Evolutionary conservation across 1,139 yeast genomes (phyloP).

Genomic region (Suhomyces choctaworum): DNA sequence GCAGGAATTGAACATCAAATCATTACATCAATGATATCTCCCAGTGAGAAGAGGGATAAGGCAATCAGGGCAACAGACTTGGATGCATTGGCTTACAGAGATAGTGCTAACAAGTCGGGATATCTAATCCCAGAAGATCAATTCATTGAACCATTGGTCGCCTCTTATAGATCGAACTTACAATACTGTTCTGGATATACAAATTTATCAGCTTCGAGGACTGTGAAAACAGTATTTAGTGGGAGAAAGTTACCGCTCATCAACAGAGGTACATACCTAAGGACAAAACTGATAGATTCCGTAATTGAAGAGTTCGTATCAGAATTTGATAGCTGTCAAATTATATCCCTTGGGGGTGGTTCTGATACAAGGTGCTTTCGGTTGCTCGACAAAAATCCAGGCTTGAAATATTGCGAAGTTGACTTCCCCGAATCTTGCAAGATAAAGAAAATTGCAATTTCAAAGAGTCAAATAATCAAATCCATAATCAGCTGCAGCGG

Average conservation of each 20-base stretch:
- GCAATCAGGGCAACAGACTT: conserved; percentile 72
- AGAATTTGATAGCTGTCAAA: conserved; percentile 46
- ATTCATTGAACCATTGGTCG: conserved; percentile 44
- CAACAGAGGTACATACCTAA: conserved; percentile 75
- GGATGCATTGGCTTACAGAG: conserved; percentile 80
- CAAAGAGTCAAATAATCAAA: conserved; percentile 26
- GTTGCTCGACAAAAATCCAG: conserved; percentile 30
- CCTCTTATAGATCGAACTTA: conserved; percentile 38
- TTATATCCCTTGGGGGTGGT: conserved; percentile 91
- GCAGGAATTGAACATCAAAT: too few relatives aligned
- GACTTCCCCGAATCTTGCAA: conserved; percentile 69
- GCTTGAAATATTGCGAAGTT: conserved; percentile 61
- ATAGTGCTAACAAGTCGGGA: conserved; percentile 53
- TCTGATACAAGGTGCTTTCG: conserved; percentile 82
- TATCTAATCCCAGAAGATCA: conserved; percentile 56
- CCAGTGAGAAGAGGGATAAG: conserved; percentile 44
- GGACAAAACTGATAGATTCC: conserved; percentile 63
- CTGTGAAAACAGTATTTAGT: conserved; percentile 40
- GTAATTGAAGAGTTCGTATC: conserved; percentile 53
- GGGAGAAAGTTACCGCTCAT: conserved; percentile 73
- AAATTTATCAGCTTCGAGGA: conserved; percentile 40
- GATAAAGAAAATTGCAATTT: conserved; percentile 60
- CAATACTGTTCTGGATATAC: conserved; percentile 44
- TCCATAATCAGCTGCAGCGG: conserved; percentile 20
- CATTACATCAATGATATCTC: conserved; percentile 47